A percentile compares a stretch with the other conserved stretches of the same genome.
Evolutionary conservation across 805 yeast species (phyloP).

Genomic region (Yamadazyma tumulicola): DNA sequence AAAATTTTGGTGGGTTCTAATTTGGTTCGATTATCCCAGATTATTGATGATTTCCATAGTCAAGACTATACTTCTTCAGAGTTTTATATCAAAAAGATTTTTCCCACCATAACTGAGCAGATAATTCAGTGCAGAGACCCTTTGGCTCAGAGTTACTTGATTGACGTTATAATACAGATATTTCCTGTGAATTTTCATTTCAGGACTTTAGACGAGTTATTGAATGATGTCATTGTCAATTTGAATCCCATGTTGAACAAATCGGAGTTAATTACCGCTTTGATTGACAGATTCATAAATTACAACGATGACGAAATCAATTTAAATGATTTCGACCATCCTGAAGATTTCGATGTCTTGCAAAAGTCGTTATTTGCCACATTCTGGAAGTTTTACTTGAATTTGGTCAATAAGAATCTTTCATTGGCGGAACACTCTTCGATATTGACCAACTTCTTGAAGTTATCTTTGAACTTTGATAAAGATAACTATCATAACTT

Average conservation of each 20-base stretch:
- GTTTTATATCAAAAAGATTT: conserved; percentile 47
- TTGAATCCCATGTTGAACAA: conserved; percentile 71
- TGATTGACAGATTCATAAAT: conserved; percentile 67
- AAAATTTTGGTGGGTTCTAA: conserved; percentile 92
- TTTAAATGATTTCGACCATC: conserved; percentile 2
- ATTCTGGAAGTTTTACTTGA: conserved; percentile 64
- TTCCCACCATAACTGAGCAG: conserved; percentile 84
- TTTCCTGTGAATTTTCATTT: conserved; percentile 93
- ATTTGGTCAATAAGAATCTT: conserved; percentile 54
- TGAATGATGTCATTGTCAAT: conserved; percentile 57
- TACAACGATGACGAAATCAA: conserved; percentile 26
- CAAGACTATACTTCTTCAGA: conserved; percentile 23
- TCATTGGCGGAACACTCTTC: conserved; percentile 62
- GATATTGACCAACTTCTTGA: conserved; percentile 62
- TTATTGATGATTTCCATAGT: conserved; percentile 63
- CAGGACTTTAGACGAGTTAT: conserved; percentile 61
- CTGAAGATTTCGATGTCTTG: conserved; percentile 4
- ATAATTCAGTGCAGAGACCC: conserved; percentile 88
- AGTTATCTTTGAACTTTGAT: conserved; percentile 63
- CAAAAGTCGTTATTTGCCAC: conserved; percentile 45
- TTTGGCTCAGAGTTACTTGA: conserved; percentile 85
- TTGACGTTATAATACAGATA: conserved; percentile 89
- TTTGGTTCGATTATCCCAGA: conserved; percentile 81
- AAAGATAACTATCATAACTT: conserved; percentile 59
- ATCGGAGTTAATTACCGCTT: conserved; percentile 60